Percentiles rank a stretch among this genome's conserved stretches.
phyloP scores from a whole-genome alignment of 176 grass and related monocot species.

The Rhipidocladum racemiflorum region DNA sequence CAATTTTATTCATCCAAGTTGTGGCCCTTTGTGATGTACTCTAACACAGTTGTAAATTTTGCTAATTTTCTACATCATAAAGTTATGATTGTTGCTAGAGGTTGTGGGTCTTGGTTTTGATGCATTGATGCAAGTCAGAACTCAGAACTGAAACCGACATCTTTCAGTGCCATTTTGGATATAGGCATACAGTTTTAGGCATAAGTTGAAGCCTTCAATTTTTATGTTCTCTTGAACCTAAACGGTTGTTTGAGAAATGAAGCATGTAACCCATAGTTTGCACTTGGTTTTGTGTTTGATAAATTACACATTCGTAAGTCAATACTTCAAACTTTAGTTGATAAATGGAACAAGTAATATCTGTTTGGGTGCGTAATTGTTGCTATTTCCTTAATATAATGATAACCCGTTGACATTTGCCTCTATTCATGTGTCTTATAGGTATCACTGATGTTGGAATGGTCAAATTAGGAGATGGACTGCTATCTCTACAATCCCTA shows the following conservation, averaged over 20 bases:
- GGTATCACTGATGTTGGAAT: conserved; percentile 74
- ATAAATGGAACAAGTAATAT: background rate
- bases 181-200: background rate
- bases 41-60: background rate
- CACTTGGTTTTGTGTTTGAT: background rate
- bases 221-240: background rate
- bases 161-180: background rate
- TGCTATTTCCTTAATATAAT: conserved; percentile 9
- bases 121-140: background rate
- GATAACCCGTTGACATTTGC: background rate
- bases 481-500: conserved; percentile 56
- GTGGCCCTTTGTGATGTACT: conserved; percentile 4
- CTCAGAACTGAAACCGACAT: background rate
- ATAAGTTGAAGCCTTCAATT: background rate
- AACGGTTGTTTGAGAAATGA: background rate
- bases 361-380: background rate
- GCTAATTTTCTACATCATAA: background rate
- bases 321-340: background rate
- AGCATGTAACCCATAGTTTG: background rate
- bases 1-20: background rate
- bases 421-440: conserved; percentile 23
- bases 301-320: background rate
- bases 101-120: background rate
- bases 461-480: conserved; percentile 46
- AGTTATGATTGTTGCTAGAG: background rate